A percentile compares a stretch with the other conserved stretches of the same genome.
These are phyloP conservation scores for Lactarius indigo DNA, from an alignment of 768 basidiomycete genomes.

Conservation along the genomic window DNA sequence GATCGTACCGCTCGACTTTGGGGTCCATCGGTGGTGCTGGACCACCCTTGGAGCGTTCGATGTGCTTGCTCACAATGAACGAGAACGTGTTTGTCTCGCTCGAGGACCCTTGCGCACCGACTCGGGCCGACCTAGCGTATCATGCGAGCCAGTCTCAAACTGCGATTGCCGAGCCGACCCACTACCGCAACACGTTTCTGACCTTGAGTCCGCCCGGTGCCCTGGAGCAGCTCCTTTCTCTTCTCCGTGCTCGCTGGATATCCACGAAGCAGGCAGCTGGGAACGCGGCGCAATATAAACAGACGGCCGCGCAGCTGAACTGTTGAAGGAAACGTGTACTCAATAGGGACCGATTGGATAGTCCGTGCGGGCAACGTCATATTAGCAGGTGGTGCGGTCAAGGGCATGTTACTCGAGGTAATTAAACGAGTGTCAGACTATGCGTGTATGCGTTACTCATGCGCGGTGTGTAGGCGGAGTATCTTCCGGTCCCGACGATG, in stretches of 20 bases:
- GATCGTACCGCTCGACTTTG: conserved; percentile 73
- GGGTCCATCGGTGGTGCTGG: conserved; percentile 50
- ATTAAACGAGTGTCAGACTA: conserved; percentile 18
- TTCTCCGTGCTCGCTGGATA: conserved; percentile 74
- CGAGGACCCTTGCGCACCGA: conserved; percentile 72
- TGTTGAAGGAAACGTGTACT: conserved; percentile 70
- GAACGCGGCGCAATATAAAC: conserved; percentile 46
- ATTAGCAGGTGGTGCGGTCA: conserved; percentile 67
- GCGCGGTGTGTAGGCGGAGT: conserved; percentile 58
- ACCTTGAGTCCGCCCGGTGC: conserved; percentile 72
- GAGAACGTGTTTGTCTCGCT: conserved; percentile 76
- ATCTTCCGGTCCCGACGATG: conserved; percentile 70
- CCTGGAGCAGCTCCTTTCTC: conserved; percentile 68
- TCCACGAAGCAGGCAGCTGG: conserved; percentile 43
- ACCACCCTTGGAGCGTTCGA: conserved; percentile 57
- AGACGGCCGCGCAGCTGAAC: conserved; percentile 56
- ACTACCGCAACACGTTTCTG: conserved; percentile 74
- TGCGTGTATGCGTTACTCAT: background rate
- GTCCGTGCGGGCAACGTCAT: conserved; percentile 77
- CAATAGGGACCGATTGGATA: conserved; percentile 79
- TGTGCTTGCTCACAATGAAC: conserved; percentile 76
- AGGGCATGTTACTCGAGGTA: conserved; percentile 85
- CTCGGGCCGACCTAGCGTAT: conserved; percentile 56
- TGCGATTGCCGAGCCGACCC: conserved; percentile 37
- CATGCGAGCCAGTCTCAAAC: conserved; percentile 29